A percentile compares a stretch with the other conserved stretches of the same genome.
These are phyloP conservation scores for Dactylorhiza incarnata DNA, from an alignment of 106 monocot species.

Conservation along the genomic window DNA sequence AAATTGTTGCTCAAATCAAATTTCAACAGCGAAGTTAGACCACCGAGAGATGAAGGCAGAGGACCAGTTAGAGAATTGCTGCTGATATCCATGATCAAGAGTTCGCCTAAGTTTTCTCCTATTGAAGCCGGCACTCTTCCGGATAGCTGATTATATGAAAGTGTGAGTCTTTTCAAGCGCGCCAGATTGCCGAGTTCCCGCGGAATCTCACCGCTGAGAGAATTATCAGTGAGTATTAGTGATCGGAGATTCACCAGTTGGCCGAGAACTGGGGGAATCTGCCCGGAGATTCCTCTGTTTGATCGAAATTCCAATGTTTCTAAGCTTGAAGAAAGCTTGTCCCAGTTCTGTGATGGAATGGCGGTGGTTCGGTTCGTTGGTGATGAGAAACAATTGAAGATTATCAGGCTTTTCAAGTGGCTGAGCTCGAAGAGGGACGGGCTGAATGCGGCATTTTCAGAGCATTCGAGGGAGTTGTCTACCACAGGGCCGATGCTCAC, in stretches of 20 bases:
- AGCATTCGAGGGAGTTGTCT: conserved; percentile 79
- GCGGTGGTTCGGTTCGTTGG: conserved; percentile 8
- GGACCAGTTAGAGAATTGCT: conserved; percentile 41
- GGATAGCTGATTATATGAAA: conserved; percentile 41
- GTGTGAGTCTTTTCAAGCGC: conserved; percentile 37
- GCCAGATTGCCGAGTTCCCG: conserved; percentile 26
- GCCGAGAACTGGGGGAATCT: conserved; percentile 35
- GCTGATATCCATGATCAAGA: conserved; percentile 60
- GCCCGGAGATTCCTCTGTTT: conserved; percentile 44
- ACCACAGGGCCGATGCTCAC: conserved; percentile 66
- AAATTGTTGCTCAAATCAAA: conserved; percentile 72
- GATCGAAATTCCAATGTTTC: conserved; percentile 78
- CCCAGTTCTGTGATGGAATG: conserved; percentile 52
- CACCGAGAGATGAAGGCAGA: conserved; percentile 40
- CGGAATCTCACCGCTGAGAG: conserved; percentile 42
- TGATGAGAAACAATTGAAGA: conserved; percentile 61
- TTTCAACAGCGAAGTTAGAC: conserved; percentile 52
- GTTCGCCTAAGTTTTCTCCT: conserved; percentile 23
- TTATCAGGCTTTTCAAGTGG: conserved; percentile 50
- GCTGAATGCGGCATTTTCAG: conserved; percentile 36
- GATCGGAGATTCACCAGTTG: conserved; percentile 49
- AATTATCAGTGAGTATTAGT: conserved; percentile 59
- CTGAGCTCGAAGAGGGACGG: conserved; percentile 48
- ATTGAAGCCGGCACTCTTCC: conserved; percentile 52
- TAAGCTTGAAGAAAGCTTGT: conserved; percentile 39